Evolutionary conservation across 306 rosid genomes (phyloP).

Genomic region (Albizia julibrissin): DNA sequence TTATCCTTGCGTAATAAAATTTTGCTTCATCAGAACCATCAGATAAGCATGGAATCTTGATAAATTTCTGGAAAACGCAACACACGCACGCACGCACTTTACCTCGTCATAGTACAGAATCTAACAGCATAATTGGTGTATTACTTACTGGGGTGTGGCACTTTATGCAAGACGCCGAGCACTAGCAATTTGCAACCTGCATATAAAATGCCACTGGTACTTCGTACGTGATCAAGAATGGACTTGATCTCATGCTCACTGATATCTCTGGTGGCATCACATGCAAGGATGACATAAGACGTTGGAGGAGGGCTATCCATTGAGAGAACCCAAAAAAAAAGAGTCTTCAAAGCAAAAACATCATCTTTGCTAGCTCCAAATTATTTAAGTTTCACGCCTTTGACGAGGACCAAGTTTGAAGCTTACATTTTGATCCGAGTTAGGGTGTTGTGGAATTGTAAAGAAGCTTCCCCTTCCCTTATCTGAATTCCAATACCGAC

Average conservation of each 20-base stretch:
- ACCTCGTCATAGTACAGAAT: background rate
- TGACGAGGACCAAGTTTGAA: background rate
- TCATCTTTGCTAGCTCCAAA: background rate
- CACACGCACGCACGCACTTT: background rate
- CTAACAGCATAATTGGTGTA: background rate
- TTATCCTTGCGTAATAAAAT: background rate
- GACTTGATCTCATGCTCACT: conserved; percentile 39
- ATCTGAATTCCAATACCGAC: conserved; percentile 5
- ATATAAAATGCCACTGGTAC: conserved; percentile 42
- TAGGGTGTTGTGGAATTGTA: background rate
- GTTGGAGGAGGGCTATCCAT: conserved; percentile 41
- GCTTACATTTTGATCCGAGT: background rate
- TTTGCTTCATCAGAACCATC: background rate
- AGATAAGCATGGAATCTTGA: background rate
- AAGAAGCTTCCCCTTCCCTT: conserved; percentile 4
- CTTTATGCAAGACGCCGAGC: conserved; percentile 59
- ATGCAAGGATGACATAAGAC: conserved; percentile 48
- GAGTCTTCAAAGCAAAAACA: conserved; percentile 18
- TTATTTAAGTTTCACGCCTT: background rate
- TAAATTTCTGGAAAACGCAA: background rate
- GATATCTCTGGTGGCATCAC: conserved; percentile 55
- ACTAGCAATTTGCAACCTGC: conserved; percentile 45
- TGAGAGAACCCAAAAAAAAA: background rate
- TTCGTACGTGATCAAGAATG: conserved; percentile 27
- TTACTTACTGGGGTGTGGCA: conserved; percentile 56